Base-by-base conservation (phyloP, 116 monocot species). In the Zostera marina region DNA sequence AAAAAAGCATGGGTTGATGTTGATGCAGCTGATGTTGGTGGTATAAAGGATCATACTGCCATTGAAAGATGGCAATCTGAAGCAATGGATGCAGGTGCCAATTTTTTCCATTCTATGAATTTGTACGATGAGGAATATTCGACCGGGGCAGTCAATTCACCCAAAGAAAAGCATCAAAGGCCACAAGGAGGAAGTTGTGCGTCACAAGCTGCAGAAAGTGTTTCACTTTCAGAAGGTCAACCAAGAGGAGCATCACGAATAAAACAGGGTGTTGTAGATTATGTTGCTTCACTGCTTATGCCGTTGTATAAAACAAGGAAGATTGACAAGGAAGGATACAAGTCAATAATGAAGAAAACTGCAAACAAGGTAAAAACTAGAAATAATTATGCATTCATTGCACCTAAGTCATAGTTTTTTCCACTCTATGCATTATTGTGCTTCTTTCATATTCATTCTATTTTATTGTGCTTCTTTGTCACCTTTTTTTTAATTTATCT, bases 11-110 rank as follows among this genome's bases (percentile, higher is more conserved):
- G 99, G 99, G 83, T 99, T 68, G 99, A 99, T 82, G 77, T 77
- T 46, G 89, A 90, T 72, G 70, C 61, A 20, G 70, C 66, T 71
- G 74, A 83, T 54, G 74, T 58, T 73, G 86, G 80, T 51, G 87
- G 83, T 17, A 75, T 91, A 41, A 99, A 99, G 64, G 91, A 91
- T 68, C 81, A 70, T 67, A 67, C 72, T 69, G 83, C 91, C 14
- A 89, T 99, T 73, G 99, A 99, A 62, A 85, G 99, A 61, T 99
- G 99, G 99, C 99, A 91, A 60, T 79, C 76, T 24, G 85, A 99
- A 63, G 86, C 99, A 59, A 83, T 91, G 75, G 87, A 83, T 75
- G 98, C 91, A 43, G 81, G 85, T 71, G 65, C 61, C 47, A 80
- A 98, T 44, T 86, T 86, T 67, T 98, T 65, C 39, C 61, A 26